These are phyloP conservation scores for Colletotrichum sp. DNA, from an alignment of 2,329 filamentous ascomycete genomes.

Conservation along the genomic window DNA sequence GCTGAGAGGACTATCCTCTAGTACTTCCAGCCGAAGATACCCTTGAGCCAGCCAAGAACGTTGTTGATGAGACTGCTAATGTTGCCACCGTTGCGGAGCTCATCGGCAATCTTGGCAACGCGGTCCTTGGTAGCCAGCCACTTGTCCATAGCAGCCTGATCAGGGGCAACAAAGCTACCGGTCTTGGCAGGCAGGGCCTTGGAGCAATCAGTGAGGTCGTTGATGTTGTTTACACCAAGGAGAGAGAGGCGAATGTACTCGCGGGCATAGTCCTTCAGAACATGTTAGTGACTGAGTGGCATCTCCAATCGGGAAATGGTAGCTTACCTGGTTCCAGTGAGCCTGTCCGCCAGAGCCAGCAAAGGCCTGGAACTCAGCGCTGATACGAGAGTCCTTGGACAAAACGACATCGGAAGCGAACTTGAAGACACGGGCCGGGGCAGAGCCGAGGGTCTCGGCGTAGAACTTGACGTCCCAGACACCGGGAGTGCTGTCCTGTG, in stretches of 20 bases:
- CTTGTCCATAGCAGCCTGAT: conserved; percentile 10
- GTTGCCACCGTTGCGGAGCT: conserved; percentile 26
- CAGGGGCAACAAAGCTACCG: conserved; percentile 21
- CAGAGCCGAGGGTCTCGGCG: conserved; percentile 37
- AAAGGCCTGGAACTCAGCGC: conserved; percentile 42
- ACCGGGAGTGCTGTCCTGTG: conserved; percentile 56
- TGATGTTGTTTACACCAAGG: conserved; percentile 62
- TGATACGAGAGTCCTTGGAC: conserved; percentile 37
- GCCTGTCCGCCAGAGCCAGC: conserved; percentile 34
- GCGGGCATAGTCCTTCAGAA: conserved; percentile 50
- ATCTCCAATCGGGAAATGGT: neutral
- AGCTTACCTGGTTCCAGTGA: conserved; percentile 43
- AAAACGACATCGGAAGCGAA: conserved; percentile 48
- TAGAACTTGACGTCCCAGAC: conserved; percentile 60
- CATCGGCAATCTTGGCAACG: conserved; percentile 38
- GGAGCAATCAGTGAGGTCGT: conserved; percentile 59
- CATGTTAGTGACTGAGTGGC: neutral
- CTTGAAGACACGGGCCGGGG: conserved; percentile 41
- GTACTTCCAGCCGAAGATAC: neutral
- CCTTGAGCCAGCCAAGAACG: conserved; percentile 6
- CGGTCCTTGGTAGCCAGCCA: conserved; percentile 38
- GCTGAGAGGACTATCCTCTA: neutral
- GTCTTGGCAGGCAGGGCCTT: conserved; percentile 47
- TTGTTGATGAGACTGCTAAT: neutral
- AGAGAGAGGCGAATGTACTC: conserved; percentile 59